A percentile compares a stretch with the other conserved stretches of the same genome.
Conservation (phyloP, 345 rosid species). For the Corchorus capsularis region DNA sequence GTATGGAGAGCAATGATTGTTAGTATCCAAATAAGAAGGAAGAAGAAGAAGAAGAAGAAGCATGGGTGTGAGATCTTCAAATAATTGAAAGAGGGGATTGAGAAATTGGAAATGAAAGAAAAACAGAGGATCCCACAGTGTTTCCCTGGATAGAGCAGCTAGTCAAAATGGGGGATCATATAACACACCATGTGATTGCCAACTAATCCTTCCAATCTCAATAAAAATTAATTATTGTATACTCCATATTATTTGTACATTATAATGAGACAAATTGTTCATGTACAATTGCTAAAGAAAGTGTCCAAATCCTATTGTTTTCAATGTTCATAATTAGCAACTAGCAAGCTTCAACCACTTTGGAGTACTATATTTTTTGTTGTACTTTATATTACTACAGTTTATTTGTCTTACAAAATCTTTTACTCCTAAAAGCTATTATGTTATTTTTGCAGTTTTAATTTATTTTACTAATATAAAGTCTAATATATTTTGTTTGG, state of each 20-base stretch:
- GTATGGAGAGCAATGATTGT: neutral
- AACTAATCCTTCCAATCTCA: conserved; percentile 31
- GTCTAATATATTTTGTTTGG: too few species aligned
- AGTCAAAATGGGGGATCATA: conserved; percentile 19
- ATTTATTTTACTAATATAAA: too few species aligned
- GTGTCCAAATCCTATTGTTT: conserved; percentile 25
- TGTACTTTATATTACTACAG: neutral
- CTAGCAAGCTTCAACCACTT: neutral
- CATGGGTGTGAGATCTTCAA: neutral
- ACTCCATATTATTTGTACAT: neutral
- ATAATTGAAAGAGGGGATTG: neutral
- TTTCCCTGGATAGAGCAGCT: conserved; percentile 31
- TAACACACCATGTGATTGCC: conserved; percentile 71
- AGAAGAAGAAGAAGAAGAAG: neutral
- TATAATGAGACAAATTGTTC: conserved; percentile 9
- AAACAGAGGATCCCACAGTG: conserved; percentile 18
- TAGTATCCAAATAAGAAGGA: neutral
- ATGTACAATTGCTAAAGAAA: neutral
- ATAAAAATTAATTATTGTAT: neutral
- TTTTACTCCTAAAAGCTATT: neutral
- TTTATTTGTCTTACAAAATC: neutral
- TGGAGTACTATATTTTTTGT: neutral
- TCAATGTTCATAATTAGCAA: conserved; percentile 15
- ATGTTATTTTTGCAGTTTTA: neutral
- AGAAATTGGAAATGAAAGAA: neutral